Percentiles rank a stretch among this genome's conserved stretches.
Evolutionary conservation across 768 basidiomycete species (phyloP).

Genomic region (Psilocybe cyanescens): DNA sequence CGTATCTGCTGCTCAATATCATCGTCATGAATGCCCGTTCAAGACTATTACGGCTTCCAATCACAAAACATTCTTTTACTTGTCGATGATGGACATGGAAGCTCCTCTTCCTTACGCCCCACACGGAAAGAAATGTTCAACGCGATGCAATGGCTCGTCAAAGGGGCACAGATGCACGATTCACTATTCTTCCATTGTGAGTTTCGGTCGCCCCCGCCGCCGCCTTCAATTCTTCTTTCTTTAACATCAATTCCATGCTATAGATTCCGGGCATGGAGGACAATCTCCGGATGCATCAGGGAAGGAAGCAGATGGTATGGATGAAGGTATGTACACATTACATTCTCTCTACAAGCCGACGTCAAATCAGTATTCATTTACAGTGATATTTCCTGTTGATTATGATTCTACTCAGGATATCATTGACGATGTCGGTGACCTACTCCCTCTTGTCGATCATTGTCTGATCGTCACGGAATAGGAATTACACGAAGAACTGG

Average conservation of each 20-base stretch:
- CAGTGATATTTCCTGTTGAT: constrained; percentile 90
- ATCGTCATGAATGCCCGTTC: neutral
- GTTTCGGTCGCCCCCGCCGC: constrained; percentile 15
- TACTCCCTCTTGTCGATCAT: neutral
- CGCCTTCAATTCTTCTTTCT: neutral
- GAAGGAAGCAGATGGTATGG: constrained; percentile 77
- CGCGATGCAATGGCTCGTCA: constrained; percentile 64
- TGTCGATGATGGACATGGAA: constrained; percentile 53
- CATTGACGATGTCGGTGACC: constrained; percentile 57
- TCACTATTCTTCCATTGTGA: constrained; percentile 80
- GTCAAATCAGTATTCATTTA: neutral
- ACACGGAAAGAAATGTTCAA: constrained; percentile 52
- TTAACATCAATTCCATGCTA: neutral
- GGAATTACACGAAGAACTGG: constrained; percentile 54
- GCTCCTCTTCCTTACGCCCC: constrained; percentile 39
- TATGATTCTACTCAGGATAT: constrained; percentile 78
- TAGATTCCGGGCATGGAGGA: constrained; percentile 94
- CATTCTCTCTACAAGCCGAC: neutral
- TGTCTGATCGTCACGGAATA: constrained; percentile 17
- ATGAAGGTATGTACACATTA: constrained; percentile 57
- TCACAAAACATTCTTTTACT: constrained; percentile 72
- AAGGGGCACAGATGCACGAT: constrained; percentile 69
- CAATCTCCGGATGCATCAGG: constrained; percentile 79
- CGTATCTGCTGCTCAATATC: constrained; percentile 2
- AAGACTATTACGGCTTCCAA: constrained; percentile 53